These are phyloP conservation scores for Fusarium camptoceras DNA, from an alignment of 2,329 filamentous ascomycete species.

Conservation along the genomic window DNA sequence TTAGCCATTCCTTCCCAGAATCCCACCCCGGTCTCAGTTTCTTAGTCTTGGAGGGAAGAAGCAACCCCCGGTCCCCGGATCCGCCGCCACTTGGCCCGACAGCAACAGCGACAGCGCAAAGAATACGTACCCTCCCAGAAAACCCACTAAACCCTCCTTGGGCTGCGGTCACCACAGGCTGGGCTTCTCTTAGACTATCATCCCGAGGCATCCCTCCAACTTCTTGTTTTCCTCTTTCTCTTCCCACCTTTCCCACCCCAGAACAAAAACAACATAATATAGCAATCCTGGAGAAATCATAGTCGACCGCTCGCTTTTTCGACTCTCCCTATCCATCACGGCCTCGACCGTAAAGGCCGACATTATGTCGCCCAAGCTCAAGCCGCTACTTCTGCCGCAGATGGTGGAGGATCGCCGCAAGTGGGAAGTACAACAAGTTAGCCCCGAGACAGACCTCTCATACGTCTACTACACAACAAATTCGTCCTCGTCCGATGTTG, in stretches of 20 bases:
- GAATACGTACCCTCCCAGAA: neutral
- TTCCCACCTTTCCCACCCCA: conserved; percentile 25
- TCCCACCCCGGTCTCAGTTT: conserved; percentile 29
- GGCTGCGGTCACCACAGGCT: conserved; percentile 38
- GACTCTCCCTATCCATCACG: conserved; percentile 32
- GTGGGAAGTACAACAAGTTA: conserved; percentile 51
- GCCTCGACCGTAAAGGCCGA: conserved; percentile 42
- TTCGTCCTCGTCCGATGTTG: conserved; percentile 73
- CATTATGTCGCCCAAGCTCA: conserved; percentile 62
- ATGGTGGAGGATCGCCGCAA: conserved; percentile 64
- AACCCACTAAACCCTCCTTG: conserved; percentile 22
- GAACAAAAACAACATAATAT: conserved; percentile 12
- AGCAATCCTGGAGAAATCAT: neutral
- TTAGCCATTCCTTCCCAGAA: conserved; percentile 2
- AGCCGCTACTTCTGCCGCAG: conserved; percentile 65
- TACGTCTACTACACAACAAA: conserved; percentile 61
- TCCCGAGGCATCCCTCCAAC: conserved; percentile 42
- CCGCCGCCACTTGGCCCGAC: conserved; percentile 41
- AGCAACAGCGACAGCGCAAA: conserved; percentile 13
- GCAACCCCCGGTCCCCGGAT: conserved; percentile 36
- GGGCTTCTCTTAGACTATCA: conserved; percentile 18
- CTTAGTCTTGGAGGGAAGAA: conserved; percentile 1
- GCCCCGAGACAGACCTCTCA: conserved; percentile 50
- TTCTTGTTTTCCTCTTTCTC: conserved; percentile 7
- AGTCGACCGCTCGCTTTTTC: conserved; percentile 33